Evolutionary conservation across 768 basidiomycete genomes (phyloP), one percentile per base, ranked within the genome.

Genomic region (Coprinellus micaceus): DNA sequence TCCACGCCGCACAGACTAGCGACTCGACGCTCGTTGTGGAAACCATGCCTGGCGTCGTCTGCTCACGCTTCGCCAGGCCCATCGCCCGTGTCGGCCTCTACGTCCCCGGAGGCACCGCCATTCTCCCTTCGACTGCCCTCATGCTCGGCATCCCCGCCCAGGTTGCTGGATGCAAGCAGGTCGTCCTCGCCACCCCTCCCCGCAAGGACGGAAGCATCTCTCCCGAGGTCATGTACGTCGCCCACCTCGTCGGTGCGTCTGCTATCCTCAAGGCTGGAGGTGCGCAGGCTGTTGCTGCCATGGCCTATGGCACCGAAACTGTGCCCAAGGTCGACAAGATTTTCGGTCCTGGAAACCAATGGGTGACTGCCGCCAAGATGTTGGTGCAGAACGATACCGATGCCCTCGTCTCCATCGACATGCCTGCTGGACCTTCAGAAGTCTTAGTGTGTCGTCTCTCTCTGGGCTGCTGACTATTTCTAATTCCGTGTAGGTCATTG

Each of bases 301-400:
- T 99, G 76, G 97, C 97, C 1, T 98, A 98, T 68, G 97, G 97
- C 19, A 99, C 97, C 5, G 79, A 91, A 68, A 89, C 89, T 3
- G 93, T 95, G 5, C 93, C 94, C 15, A 98, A 99, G 73, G 96
- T 98, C 24, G 97, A 99, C 79, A 99, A 99, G 76, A 94, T 99
- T 63, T 96, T 98, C 66, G 97, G 97, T 9, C 97, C 97, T 5
- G 97, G 97, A 24, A 99, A 99, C 69, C 97, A 98, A 70, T 99
- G 95, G 94, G 97, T 99, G 22, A 99, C 96, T 1, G 97, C 97
- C 1, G 97, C 96, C 51, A 99, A 99, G 76, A 98, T 99, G 97
- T 73, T 96, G 53, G 96, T 99, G 24, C 95, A 98, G 69, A 99
- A 98, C 71, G 97, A 99, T 67, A 95, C 95, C 12, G 91, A 95